Conservation (phyloP, 306 rosid species). For the Astragalus glycyphyllos region DNA sequence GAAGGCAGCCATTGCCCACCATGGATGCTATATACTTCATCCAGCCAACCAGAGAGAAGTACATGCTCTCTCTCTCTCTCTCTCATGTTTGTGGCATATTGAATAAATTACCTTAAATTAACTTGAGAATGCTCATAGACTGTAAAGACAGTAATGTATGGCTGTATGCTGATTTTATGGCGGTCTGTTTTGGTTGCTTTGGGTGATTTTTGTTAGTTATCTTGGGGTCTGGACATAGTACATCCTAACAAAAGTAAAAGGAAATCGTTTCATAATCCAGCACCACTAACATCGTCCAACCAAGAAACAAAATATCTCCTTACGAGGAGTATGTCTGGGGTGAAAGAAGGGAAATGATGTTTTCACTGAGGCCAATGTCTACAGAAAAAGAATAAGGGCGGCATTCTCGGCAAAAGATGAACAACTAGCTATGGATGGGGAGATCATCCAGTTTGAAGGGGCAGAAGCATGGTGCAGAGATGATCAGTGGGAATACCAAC, state of each 20-base stretch:
- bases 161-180: slow-evolving; percentile 32
- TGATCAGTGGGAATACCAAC: not conserved
- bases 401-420: not conserved
- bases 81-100: slow-evolving; percentile 29
- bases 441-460: not conserved
- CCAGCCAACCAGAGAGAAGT: slow-evolving; percentile 93
- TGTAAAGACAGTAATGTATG: slow-evolving; percentile 4
- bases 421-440: not conserved
- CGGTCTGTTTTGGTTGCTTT: slow-evolving; percentile 35
- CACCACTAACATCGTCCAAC: not conserved
- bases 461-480: not conserved
- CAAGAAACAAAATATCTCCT: not conserved
- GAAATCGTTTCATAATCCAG: not conserved
- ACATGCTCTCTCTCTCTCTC: slow-evolving; percentile 44
- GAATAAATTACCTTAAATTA: slow-evolving; percentile 19
- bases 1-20: slow-evolving; percentile 92
- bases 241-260: no score
- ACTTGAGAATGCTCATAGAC: slow-evolving; percentile 33
- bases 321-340: no score
- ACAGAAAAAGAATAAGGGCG: not conserved
- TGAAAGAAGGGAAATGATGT: no score
- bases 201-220: slow-evolving; percentile 24
- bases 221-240: no score
- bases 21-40: slow-evolving; percentile 99
- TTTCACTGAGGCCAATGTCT: no score